Base-by-base conservation (phyloP, 257 asterid genomes). In the Apocynum venetum region DNA sequence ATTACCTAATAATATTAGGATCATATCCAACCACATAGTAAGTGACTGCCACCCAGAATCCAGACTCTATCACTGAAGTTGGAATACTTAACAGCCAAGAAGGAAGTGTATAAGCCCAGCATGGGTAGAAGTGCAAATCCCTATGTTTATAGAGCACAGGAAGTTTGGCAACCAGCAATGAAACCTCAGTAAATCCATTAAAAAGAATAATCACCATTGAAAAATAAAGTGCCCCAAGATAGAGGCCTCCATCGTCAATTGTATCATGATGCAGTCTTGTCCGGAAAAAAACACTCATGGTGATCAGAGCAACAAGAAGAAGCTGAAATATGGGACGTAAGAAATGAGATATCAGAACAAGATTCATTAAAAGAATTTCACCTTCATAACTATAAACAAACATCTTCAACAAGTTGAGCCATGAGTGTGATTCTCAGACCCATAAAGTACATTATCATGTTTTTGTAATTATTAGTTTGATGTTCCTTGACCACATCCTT, bases 241-340 rank as follows among this genome's bases (percentile, higher is more conserved):
- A 94, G 67, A 89, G 89, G 52, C 97, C 98, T 84, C 92, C 98
- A 80, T 94, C 97, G 63, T 91, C 92, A 82, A 94, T 82, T 74
- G 97, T 86, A 78, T 92, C 88, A 79, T 88, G 98, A 84, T 88
- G 92, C 89, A 93, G 80, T 56, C 89, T 92, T 74, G 97, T 79
- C 81, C 99, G 97, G 87, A 89, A 90, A 84, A 95, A 95, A 47
- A 95, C 96, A 72, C 96, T 95, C 99, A 95, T 92, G 80, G 98
- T 90, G 75, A 95, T 93, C 85, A 90, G 76, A 75, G 96, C 96
- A 86, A 93, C 94, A 81, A 95, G 57, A 82, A 93, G 85, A 80
- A 94, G 95, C 98, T 94, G 96, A 65, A 86, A 80, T 78, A 72
- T 67, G 75, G 70, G 61, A 84, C 4, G 77, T 73, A 79, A 38